Conservation (phyloP, 2,329 filamentous ascomycete species). For the Penicillium corylophilum region DNA sequence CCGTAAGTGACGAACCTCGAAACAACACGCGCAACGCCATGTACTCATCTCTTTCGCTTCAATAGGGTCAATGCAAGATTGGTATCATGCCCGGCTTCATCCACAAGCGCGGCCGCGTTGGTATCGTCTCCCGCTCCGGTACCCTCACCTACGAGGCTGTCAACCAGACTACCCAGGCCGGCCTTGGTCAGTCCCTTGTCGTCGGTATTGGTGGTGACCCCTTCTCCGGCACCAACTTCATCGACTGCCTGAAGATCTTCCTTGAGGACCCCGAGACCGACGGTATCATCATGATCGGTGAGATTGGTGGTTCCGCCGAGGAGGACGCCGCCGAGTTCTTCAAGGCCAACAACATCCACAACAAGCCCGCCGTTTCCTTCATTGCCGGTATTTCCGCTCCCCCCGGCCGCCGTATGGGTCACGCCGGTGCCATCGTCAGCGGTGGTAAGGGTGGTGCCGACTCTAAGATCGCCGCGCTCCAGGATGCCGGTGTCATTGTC, state of each 20-base stretch:
- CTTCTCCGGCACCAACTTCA: slow-evolving; percentile 99
- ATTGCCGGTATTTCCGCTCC: slow-evolving; percentile 98
- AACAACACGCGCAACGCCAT: neutral
- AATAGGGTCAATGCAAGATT: slow-evolving; percentile 94
- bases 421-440: slow-evolving; percentile 96
- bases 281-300: slow-evolving; percentile 99
- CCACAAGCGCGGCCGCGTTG: slow-evolving; percentile 98
- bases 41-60: slow-evolving; percentile 26
- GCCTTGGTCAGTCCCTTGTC: slow-evolving; percentile 95
- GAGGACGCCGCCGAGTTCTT: slow-evolving; percentile 98
- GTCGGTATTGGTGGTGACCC: slow-evolving; percentile 98
- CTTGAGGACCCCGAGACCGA: slow-evolving; percentile 93
- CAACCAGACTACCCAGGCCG: slow-evolving; percentile 97
- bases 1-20: slow-evolving; percentile 45
- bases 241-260: slow-evolving; percentile 98
- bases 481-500: slow-evolving; percentile 90
- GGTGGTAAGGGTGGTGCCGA: slow-evolving; percentile 97
- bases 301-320: slow-evolving; percentile 96
- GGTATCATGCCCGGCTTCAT: slow-evolving; percentile 99
- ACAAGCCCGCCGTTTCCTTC: slow-evolving; percentile 97
- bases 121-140: slow-evolving; percentile 96
- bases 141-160: slow-evolving; percentile 99
- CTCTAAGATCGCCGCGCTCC: slow-evolving; percentile 94
- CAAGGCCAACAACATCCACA: slow-evolving; percentile 82
- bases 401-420: slow-evolving; percentile 94